phyloP scores from a whole-genome alignment of 2,329 filamentous ascomycete species.

The Claviceps cyperi region DNA sequence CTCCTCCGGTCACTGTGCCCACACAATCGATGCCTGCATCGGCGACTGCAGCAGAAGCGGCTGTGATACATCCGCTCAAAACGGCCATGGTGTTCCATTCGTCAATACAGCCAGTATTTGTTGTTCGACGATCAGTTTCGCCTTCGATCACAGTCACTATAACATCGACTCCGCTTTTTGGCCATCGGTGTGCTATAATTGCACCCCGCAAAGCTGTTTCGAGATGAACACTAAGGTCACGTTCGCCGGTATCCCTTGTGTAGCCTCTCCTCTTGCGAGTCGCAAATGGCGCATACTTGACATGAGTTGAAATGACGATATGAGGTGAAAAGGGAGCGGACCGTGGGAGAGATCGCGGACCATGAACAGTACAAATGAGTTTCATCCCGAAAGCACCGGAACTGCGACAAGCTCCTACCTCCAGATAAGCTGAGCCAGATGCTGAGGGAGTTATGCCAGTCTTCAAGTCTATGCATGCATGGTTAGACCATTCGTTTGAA shows the following conservation, averaged over 20 bases:
- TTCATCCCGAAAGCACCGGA: constrained; percentile 58
- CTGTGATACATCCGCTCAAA: constrained; percentile 80
- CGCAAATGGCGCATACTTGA: constrained; percentile 95
- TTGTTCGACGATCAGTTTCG: constrained; percentile 57
- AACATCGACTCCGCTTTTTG: constrained; percentile 96
- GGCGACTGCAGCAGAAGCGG: constrained; percentile 79
- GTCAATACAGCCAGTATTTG: constrained; percentile 36
- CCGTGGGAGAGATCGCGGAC: constrained; percentile 76
- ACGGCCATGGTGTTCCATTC: constrained; percentile 88
- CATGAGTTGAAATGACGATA: constrained; percentile 77
- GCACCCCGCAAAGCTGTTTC: constrained; percentile 82
- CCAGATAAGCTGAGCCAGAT: constrained; percentile 81
- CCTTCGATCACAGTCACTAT: constrained; percentile 87
- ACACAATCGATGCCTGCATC: constrained; percentile 95
- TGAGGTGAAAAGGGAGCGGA: constrained; percentile 87
- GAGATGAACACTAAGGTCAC: constrained; percentile 79
- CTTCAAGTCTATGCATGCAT: constrained; percentile 53
- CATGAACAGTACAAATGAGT: constrained; percentile 84
- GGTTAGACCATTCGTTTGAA: neutral
- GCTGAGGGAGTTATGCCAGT: constrained; percentile 88
- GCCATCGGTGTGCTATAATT: constrained; percentile 87
- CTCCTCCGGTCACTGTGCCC: constrained; percentile 76
- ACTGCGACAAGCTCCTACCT: constrained; percentile 38
- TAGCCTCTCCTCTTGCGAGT: constrained; percentile 72
- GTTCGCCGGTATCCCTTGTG: constrained; percentile 69